Evolutionary conservation across 176 grass and related monocot species (phyloP), one percentile per base, ranked within the genome.

Genomic region (Cocos nucifera): DNA sequence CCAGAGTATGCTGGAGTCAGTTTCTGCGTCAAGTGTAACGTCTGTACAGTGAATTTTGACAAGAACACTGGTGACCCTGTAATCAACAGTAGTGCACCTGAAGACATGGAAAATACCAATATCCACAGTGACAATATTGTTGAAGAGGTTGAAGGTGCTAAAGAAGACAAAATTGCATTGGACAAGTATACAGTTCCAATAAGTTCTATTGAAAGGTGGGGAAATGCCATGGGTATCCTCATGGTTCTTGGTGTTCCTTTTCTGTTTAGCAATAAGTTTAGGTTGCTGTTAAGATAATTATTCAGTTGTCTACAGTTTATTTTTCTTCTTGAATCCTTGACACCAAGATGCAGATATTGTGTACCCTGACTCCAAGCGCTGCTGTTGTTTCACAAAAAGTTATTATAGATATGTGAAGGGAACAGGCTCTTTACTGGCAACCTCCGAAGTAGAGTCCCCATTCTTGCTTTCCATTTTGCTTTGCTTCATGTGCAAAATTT

Each of bases 341-440:
- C 35, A 44, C 72, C 77, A 39, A 66, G 64, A 72, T 39, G 53
- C 63, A 97, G 92, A 97, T 76, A 85, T 97, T 78, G 87, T 97
- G 51, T 80, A 75, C 65, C 78, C 84, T 61, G 73, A 91, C 54
- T 97, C 87, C 55, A 97, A 60, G 56, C 75, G 87, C 7, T 97
- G 92, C 67, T 97, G 92, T 56, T 97, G 87, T 72, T 97, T 97
- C 72, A 97, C 92, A 24, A 97, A 88, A 65, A 91, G 92, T 65
- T 97, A 97, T 65, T 91, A 88, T 66, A 78, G 87, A 54, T 91
- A 97, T 78, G 92, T 88, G 64, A 97, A 97, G 69, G 87, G 87
- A 27, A 97, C 92, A 72, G 87, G 92, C 44, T 97, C 87, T 61
- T 64, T 97, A 74, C 29, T 97, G 57, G 84, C 66, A 61, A 88